A percentile compares a stretch with the other conserved stretches of the same genome.
Evolutionary conservation across 345 rosid genomes (phyloP).

Genomic region (Sonneratia alba): DNA sequence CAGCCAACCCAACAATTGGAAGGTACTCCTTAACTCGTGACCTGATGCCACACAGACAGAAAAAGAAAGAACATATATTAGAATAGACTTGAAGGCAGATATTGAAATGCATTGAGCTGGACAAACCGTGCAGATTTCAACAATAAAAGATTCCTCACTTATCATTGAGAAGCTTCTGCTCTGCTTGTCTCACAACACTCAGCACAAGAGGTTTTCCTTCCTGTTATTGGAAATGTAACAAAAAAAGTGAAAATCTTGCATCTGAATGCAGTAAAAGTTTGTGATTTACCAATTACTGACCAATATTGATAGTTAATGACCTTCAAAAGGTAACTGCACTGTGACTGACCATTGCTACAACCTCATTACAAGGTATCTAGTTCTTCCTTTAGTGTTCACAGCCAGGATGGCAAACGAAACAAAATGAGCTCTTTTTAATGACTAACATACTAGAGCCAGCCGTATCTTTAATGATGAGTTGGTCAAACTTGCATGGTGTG

Average conservation of each 20-base stretch:
- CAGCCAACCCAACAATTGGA: slow-evolving; percentile 81
- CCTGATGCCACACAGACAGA: slow-evolving; percentile 17
- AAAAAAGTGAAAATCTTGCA: background rate
- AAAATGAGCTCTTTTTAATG: background rate
- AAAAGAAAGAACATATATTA: background rate
- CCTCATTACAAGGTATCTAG: background rate
- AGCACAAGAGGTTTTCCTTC: slow-evolving; percentile 92
- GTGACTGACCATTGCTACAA: background rate
- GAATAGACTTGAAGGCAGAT: background rate
- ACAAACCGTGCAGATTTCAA: background rate
- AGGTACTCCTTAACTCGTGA: slow-evolving; percentile 88
- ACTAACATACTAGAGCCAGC: background rate
- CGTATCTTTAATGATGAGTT: background rate
- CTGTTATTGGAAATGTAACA: slow-evolving; percentile 22
- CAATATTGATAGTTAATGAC: background rate
- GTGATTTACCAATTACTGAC: background rate
- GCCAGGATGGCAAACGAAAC: background rate
- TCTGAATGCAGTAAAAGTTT: background rate
- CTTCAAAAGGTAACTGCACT: background rate
- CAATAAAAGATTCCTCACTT: slow-evolving; percentile 27
- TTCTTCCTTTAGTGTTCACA: background rate
- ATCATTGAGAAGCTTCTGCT: slow-evolving; percentile 69
- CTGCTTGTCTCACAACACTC: slow-evolving; percentile 72
- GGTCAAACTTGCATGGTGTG: background rate
- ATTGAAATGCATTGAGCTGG: background rate